Evolutionary conservation across 495 filamentous ascomycete species (phyloP).

Genomic region (Parmelia sp.): DNA sequence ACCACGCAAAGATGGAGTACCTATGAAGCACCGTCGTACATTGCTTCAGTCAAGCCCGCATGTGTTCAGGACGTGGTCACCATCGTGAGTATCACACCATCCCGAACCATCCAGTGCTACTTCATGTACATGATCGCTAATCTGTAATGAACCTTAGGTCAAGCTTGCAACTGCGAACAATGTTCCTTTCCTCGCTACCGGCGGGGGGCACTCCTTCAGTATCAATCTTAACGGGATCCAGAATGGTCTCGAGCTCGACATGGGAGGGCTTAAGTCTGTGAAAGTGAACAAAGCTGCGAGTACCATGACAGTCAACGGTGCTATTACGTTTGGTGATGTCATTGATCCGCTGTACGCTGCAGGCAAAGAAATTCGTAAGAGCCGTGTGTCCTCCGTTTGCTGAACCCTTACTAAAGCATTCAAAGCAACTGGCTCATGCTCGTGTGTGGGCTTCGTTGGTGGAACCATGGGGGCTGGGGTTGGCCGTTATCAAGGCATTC

Average conservation of each 20-base stretch:
- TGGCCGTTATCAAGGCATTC: conserved; percentile 31
- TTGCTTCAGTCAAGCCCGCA: conserved; percentile 30
- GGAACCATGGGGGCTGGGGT: conserved; percentile 39
- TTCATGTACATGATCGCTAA: background rate
- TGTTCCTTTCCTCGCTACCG: conserved; percentile 28
- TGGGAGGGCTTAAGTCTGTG: conserved; percentile 27
- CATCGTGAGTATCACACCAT: conserved; percentile 20
- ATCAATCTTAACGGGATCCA: conserved; percentile 23
- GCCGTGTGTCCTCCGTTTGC: conserved; percentile 11
- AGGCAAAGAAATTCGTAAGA: conserved; percentile 26
- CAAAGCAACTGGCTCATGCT: conserved; percentile 28
- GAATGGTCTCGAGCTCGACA: conserved; percentile 31
- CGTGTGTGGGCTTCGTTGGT: conserved; percentile 33
- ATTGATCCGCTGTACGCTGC: conserved; percentile 23
- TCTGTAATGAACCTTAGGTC: background rate
- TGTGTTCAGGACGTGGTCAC: conserved; percentile 27
- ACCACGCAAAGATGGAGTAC: conserved; percentile 23
- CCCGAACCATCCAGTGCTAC: background rate
- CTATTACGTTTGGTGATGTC: conserved; percentile 25
- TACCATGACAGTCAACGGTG: conserved; percentile 28
- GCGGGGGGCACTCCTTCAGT: conserved; percentile 31
- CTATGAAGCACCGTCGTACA: conserved; percentile 26
- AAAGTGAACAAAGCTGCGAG: conserved; percentile 23
- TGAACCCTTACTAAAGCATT: background rate
- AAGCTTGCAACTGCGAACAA: conserved; percentile 15